Percentiles rank a stretch among this genome's conserved stretches.
phyloP scores from a whole-genome alignment of 2,329 filamentous ascomycete genomes.

The Apiospora rasikravindrae region DNA sequence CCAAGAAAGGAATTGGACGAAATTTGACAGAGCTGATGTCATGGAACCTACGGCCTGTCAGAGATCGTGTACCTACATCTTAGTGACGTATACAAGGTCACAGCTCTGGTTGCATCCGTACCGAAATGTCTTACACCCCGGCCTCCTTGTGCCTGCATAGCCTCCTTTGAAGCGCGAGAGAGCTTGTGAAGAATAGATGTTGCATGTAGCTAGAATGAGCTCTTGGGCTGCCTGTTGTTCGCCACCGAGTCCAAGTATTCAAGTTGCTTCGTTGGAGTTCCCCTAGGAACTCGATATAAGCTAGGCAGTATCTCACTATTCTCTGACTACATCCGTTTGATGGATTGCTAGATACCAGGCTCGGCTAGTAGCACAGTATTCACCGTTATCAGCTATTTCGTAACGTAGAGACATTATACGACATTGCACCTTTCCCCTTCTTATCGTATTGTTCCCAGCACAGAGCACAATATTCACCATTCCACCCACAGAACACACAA shows the following conservation, averaged over 20 bases:
- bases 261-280: not conserved
- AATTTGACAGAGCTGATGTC: no score
- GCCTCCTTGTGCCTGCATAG: no score
- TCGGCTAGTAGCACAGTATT: not conserved
- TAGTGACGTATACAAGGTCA: no score
- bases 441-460: not conserved
- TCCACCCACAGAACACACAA: conserved; percentile 49
- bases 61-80: no score
- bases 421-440: not conserved
- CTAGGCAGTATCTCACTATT: not conserved
- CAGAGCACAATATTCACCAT: conserved; percentile 35
- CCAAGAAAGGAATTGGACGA: no score
- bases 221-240: not conserved
- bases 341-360: not conserved
- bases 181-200: not conserved
- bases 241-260: not conserved
- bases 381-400: not conserved
- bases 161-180: no score
- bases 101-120: no score
- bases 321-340: no score
- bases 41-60: no score
- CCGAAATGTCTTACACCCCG: no score
- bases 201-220: not conserved
- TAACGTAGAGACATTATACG: not conserved
- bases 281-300: no score